Evolutionary conservation across 441 rosid genomes (phyloP).

Genomic region (Biscutella auriculata): DNA sequence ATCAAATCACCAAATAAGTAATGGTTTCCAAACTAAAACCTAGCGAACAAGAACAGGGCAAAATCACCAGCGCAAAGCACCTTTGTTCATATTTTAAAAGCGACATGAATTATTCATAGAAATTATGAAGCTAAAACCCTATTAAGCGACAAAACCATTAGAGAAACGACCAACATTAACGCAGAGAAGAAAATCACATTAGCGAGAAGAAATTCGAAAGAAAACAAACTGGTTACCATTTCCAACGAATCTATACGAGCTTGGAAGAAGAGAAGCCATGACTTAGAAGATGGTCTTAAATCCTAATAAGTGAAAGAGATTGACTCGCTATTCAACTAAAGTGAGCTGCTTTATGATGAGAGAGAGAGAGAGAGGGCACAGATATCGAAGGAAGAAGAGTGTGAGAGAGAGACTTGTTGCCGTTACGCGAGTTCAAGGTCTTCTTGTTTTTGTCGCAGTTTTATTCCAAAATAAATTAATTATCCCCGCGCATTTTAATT

Average conservation of each 20-base stretch:
- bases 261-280: constrained; percentile 14
- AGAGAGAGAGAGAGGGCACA: constrained; percentile 10
- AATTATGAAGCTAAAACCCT: background rate
- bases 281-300: constrained; percentile 7
- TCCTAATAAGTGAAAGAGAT: constrained; percentile 3
- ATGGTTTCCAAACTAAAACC: background rate
- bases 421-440: constrained; percentile 12
- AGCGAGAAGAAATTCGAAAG: background rate
- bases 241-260: constrained; percentile 8
- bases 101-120: background rate
- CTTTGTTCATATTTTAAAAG: background rate
- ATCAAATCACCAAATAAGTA: background rate
- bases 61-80: background rate
- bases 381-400: background rate
- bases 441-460: constrained; percentile 4
- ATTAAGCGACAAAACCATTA: background rate
- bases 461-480: background rate
- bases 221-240: background rate
- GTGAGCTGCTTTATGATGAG: too few relatives aligned
- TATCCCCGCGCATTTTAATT: constrained; percentile 12
- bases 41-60: background rate
- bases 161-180: background rate
- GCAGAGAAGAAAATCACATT: background rate
- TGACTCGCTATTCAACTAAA: too few relatives aligned
- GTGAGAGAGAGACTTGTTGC: constrained; percentile 10